Evolutionary conservation across 441 rosid species (phyloP), one percentile per base, ranked within the genome.

Genomic region (Omphalea diandra): DNA sequence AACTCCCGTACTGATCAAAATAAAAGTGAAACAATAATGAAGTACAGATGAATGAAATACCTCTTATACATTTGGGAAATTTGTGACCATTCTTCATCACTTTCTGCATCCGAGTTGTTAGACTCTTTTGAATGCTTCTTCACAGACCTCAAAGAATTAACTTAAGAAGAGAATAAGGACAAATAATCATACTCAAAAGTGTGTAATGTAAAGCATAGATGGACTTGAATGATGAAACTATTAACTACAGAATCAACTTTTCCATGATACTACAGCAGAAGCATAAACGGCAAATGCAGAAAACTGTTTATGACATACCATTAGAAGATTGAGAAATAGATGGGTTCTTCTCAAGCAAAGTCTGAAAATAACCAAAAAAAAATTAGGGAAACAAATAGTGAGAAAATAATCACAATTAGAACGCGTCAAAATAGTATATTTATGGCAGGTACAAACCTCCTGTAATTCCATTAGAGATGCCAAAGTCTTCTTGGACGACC

Each of bases 341-440:
- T 56, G 91, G 94, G 80, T 95, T 95, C 72, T 89, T 90, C 82
- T 93, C 88, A 22, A 88, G 59, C 86, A 93, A 82, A 75, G 94
- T 97, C 98, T 95, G 80, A 47, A 71, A 44, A 32, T 60, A 53
- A 60, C 61, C 33, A 63, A 52, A 33, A 46, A 55, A 31, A 63
- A 57, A 47, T 1, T 53, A 59, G 35, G 17, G 53, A 46, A 35
- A 17, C 41, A 69, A 43, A 29, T 4, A 7, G 17, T 18, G n/a
- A 10, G 1, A 7, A 20, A 50, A 18, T 38, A n/a, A 58, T 12
- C 24, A 32, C 73, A 57, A 49, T 31, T 17, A 24, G 0, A 26
- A 67, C 59, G 57, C 17, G 55, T 5, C 57, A 8, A 55, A 41
- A 67, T 41, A 36, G n/a, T 40, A 47, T 64, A 38, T 46, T 32